Base-by-base conservation (phyloP, 148 eudicot genomes). In the Camellia lanceoleosa region DNA sequence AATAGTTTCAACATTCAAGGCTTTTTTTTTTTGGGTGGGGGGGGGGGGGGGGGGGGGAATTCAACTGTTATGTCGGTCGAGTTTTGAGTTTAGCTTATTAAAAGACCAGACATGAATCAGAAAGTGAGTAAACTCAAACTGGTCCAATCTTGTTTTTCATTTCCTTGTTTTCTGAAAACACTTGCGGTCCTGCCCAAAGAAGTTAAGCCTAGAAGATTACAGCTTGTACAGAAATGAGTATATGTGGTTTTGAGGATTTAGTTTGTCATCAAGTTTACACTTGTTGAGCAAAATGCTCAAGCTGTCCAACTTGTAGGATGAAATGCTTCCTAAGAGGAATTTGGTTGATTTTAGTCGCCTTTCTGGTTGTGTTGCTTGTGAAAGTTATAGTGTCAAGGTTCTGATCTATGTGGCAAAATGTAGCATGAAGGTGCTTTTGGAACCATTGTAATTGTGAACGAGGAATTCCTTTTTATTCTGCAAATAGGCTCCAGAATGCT, bases 231-330 rank as follows among this genome's bases (percentile, higher is more conserved):
- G 13, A 67, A 12, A 49, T 49, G 1, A 49, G 52, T 4, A 49
- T 49, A 5, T 49, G 52, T 2, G 52, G 4, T 49, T 47, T 47
- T 66, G 30, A 38, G 44, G 42, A 67, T 67, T 38, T 15, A 65
- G 44, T 9, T 38, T 6, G 14, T 30, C 69, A 0, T 65, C 43
- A 23, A 30, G 44, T 41, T 30, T 65, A 65, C 66, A 20, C 1
- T 23, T 64, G 68, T 66, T 66, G 44, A 38, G 10, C 44, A 66
- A 66, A 66, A 12, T 66, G 69, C 69, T 65, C 69, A 10, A 65
- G 18, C 43, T 65, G 69, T 65, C 69, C 69, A 65, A 65, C 44
- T 65, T 65, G 68, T 64, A 64, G 43, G 68, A 23, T 49, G 15
- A 64, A 64, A 9, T 30, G 69, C 69, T 38, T 66, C 43, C 38